Base-by-base conservation (phyloP, 768 basidiomycete species). In the Agrocybe chaxingu region DNA sequence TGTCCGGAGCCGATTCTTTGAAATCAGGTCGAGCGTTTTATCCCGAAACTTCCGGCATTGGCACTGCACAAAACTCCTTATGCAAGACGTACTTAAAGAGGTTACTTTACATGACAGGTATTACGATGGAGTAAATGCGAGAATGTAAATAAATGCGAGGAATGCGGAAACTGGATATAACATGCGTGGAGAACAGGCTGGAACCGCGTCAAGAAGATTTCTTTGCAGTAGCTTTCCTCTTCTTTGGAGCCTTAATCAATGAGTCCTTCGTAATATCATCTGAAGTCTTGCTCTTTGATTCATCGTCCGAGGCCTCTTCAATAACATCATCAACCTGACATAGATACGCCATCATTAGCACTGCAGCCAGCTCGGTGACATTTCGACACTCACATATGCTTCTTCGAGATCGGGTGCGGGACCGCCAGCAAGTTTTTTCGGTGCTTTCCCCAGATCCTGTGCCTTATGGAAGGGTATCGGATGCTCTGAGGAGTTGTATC, bases 381-480 rank as follows among this genome's bases (percentile, higher is more conserved):
- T 40, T 47, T n/a, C 33, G 51, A 10, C 9, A 55, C 65, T 57
- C 55, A 66, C 92, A 55, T 86, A 89, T 0, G 85, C 94, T 45
- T 98, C 96, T 64, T 98, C 96, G 13, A 93, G 76, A 69, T 98
- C 96, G 0, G 96, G 93, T 8, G 81, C 81, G 4, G 88, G 80
- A 3, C 83, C 89, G 39, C 71, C 75, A 1, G 82, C 80, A 35
- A 95, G 74, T 60, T 88, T 95, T 79, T 92, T 95, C 1, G 87
- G 82, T 4, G 62, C 73, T 64, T 88, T 92, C 12, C 89, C 88
- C 7, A 92, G 70, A 55, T 92, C 89, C 54, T 78, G 73, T 3
- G 87, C 91, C 60, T 93, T 95, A 68, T 98, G 84, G 79, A 96
- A 98, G 1, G 97, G 84, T 59, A 99, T 89, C 0, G 97, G 97